Evolutionary conservation across 106 monocot species (phyloP), one percentile per base, ranked within the genome.

Genomic region (Dioscorea zingiberensis): DNA sequence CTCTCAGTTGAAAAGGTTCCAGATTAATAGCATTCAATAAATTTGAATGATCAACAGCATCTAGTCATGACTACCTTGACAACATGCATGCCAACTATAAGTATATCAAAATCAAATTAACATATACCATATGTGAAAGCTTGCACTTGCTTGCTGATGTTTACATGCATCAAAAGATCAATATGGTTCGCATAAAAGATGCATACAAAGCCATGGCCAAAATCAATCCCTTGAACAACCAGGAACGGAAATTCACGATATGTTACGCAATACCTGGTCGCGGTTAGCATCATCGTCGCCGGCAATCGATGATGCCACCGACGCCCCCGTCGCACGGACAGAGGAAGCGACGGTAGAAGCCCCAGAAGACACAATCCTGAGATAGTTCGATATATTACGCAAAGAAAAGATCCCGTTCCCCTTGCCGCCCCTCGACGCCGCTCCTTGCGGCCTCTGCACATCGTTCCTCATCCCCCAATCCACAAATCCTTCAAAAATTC

Each of bases 261-360:
- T 4, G 8, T 51, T 51, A 4, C 51, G 18, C 19, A 29, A 47
- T 58, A 85, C 89, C 82, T 85, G 90, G 74, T 90, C 86, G 6
- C 74, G 75, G 7, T 44, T 48, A 10, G 66, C 59, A 66, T 80
- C 79, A n/a, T 69, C 85, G 27, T 77, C 76, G 11, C 76, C 70
- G 47, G 77, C 60, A 55, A 90, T 83, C 11, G 90, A 83, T 1
- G 83, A 80, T 9, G 80, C 83, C 12, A 86, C 73, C 3, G 90
- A 83, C 6, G 64, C 83, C 47, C 83, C 71, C 14, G 85, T 85
- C 2, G 82, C 77, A 5, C 77, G 70, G 8, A 90, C 73, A 7
- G 80, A 72, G 27, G 90, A 85, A 4, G 90, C 90, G 21, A 83
- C 85, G 44, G 64, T 83, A 23, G 90, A 90, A 23, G 90, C 86